Percentiles rank a stretch among this genome's conserved stretches.
Conservation (phyloP, 352 stramenopile genomes). For the Globisporangium apiculatum region DNA sequence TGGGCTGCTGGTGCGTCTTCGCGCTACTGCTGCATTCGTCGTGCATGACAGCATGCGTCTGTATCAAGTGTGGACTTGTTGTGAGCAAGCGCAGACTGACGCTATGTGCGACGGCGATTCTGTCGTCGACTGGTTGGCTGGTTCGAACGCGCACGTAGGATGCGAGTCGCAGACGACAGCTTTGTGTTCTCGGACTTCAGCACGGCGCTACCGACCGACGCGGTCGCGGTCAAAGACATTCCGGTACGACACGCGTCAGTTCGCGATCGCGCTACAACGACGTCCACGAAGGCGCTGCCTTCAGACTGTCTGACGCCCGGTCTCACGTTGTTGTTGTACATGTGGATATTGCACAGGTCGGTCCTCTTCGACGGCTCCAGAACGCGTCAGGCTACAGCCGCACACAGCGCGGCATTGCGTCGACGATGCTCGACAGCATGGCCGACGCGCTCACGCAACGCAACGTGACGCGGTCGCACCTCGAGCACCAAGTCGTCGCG, state of each 20-base stretch:
- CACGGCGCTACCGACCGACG: slow-evolving; percentile 64
- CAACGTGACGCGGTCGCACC: slow-evolving; percentile 74
- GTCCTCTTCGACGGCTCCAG: slow-evolving; percentile 67
- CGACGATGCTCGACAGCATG: slow-evolving; percentile 65
- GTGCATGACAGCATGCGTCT: too few species aligned
- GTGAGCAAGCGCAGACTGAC: too few species aligned
- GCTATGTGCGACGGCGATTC: too few species aligned
- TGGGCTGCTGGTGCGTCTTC: slow-evolving; percentile 58
- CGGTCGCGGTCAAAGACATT: slow-evolving; percentile 49
- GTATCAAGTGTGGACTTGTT: too few species aligned
- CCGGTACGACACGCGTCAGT: slow-evolving; percentile 29
- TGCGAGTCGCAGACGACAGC: slow-evolving; percentile 78
- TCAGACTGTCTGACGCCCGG: not conserved
- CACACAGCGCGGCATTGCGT: slow-evolving; percentile 53
- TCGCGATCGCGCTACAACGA: too few species aligned
- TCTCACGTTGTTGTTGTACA: not conserved
- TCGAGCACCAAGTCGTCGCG: slow-evolving; percentile 76
- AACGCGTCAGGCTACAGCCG: slow-evolving; percentile 75
- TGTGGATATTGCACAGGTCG: slow-evolving; percentile 30
- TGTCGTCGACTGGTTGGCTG: too few species aligned
- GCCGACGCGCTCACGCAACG: slow-evolving; percentile 67
- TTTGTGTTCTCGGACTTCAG: slow-evolving; percentile 85
- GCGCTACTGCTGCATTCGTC: too few species aligned
- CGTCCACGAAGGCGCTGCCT: too few species aligned
- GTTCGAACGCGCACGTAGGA: slow-evolving; percentile 26